Base-by-base conservation (phyloP, 1,139 yeast genomes). In the Taiozyma sp. region DNA sequence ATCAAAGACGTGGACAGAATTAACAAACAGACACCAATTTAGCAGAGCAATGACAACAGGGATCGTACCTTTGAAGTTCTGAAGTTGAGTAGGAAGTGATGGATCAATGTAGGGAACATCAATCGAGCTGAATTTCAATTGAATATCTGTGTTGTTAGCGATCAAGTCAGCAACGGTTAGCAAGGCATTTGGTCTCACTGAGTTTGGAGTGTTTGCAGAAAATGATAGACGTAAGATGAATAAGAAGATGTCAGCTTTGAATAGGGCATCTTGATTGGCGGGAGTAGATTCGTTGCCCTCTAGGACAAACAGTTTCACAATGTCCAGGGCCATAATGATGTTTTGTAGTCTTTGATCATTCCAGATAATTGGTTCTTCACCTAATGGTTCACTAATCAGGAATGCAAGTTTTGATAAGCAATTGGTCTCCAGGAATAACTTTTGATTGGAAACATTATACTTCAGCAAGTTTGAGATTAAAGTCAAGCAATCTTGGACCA, bases 41-140 rank as follows among this genome's bases (percentile, higher is more conserved):
- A 91, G 65, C 48, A 93, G 72, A 0, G 95, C 90, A 40, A 79
- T 75, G 0, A 88, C 75, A 0, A 88, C 95, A 0, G 97, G 95
- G 10, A 71, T 62, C 2, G 56, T 44, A n/a, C 58, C 57, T n/a
- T 48, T 52, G 43, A 53, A 56, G 3, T 52, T 53, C 42, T 61
- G 63, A 1, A 57, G 45, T 45, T 48, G 59, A 42, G 30, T 50
- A 42, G 89, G 88, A 53, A 85, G 67, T n/a, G 88, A 77, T 9
- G 97, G 90, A 63, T 90, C 97, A 53, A 90, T 73, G 62, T 84
- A 88, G 0, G 99, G 99, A 6, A 93, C 97, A 65, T 93, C 98
- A 24, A 91, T 83, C 51, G 81, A 82, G 4, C 90, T 76, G 61
- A 93, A 85, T 55, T 81, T 81, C 26, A 10, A 72, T 76, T 14